Base-by-base conservation (phyloP, 2,329 filamentous ascomycete species). In the Fusarium torulosum region DNA sequence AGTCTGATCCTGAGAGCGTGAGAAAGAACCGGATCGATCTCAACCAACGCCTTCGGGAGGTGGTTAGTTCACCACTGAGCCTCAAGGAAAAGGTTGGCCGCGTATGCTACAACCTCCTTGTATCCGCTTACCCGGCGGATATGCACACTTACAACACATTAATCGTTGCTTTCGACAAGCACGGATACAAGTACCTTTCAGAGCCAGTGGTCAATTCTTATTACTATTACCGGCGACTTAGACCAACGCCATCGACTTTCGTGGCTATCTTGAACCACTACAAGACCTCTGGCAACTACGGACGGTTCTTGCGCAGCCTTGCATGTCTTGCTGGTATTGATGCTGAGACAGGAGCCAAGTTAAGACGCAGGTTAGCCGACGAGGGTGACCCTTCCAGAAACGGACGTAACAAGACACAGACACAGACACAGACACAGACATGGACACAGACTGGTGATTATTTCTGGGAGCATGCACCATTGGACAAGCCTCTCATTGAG, bases 141-240 rank as follows among this genome's bases (percentile, higher is more conserved):
- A 84, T 91, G 35, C 83, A 88, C 66, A 93, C 89, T 5, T 93
- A 89, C 79, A 94, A 94, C 73, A 84, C 85, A 14, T 82, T 96
- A 25, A 84, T 95, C 4, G 76, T 86, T n/a, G 86, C 86, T n/a
- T 88, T 95, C 50, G 83, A 85, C 52, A 80, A 82, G 31, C 74
- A 84, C 7, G 79, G 82, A 27, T 79, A 84, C 52, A 80, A 83
- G 55, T 77, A 79, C 37, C 78, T 90, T 19, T 83, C 85, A 6
- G 80, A 87, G 37, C 71, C 80, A n/a, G 80, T 90, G 31, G 79
- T 87, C 20, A 76, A 85, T 49, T 84, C 82, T 0, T 85, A 87
- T 52, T 76, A 86, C 41, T 66, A 80, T 40, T 69, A 78, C 11
- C 84, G 79, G 37, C 76, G 76, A 6, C 72, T 85, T 42, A 78